phyloP scores from a whole-genome alignment of 768 basidiomycete species.

The Mycena maculata region DNA sequence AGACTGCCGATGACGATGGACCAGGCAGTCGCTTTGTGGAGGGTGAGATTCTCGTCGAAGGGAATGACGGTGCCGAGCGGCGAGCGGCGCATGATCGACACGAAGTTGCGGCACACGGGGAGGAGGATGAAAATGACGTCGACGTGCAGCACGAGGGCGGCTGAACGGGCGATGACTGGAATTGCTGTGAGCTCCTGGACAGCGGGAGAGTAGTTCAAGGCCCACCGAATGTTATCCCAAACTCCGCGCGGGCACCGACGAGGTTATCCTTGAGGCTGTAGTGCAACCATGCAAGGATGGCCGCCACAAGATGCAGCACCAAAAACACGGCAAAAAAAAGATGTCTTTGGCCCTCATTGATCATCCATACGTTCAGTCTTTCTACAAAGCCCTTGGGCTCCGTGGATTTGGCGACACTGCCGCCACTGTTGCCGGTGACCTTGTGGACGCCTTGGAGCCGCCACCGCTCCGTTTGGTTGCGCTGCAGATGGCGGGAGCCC shows the following conservation, averaged over 20 bases:
- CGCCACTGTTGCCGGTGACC: conserved; percentile 20
- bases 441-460: conserved; percentile 89
- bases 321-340: conserved; percentile 87
- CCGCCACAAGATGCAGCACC: conserved; percentile 82
- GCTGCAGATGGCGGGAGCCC: conserved; percentile 67
- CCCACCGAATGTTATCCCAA: conserved; percentile 84
- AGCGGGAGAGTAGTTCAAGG: too few relatives aligned
- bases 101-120: conserved; percentile 95
- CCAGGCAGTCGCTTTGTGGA: conserved; percentile 94
- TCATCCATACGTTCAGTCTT: conserved; percentile 84
- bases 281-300: conserved; percentile 79
- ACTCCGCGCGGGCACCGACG: conserved; percentile 69
- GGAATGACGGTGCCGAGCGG: conserved; percentile 89
- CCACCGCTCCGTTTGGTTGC: conserved; percentile 88
- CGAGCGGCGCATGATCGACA: conserved; percentile 88
- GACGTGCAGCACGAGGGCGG: conserved; percentile 90
- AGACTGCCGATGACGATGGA: conserved; percentile 82
- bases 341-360: conserved; percentile 87
- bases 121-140: conserved; percentile 95
- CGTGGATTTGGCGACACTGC: conserved; percentile 39
- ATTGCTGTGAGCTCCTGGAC: too few relatives aligned
- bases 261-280: conserved; percentile 87
- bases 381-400: conserved; percentile 53
- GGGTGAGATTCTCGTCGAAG: conserved; percentile 92
- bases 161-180: conserved; percentile 85